These are phyloP conservation scores for Pseudisothecium myosuroides DNA, from an alignment of 225 moss, liverwort and hornwort species.

Conservation along the genomic window DNA sequence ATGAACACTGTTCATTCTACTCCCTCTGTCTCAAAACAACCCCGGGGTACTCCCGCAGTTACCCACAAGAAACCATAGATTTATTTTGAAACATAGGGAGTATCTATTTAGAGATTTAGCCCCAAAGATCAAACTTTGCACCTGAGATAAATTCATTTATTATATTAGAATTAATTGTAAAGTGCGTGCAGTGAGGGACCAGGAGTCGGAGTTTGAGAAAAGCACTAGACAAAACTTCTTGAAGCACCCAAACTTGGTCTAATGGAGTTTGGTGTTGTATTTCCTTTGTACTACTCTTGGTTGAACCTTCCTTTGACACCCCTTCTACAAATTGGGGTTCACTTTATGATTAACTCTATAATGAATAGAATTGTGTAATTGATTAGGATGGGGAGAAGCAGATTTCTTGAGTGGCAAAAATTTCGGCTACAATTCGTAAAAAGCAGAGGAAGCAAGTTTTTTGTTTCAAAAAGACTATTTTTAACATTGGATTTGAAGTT, in stretches of 20 bases:
- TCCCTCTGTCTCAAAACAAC: background rate
- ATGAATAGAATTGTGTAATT: background rate
- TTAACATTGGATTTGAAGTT: background rate
- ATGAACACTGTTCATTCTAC: background rate
- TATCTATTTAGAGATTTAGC: no score
- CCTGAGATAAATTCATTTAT: background rate
- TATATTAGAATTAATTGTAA: no score
- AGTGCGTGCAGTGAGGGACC: no score
- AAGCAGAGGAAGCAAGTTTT: rapidly evolving
- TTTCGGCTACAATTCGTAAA: background rate
- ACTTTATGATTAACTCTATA: no score
- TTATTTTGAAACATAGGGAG: background rate
- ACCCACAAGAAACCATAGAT: rapidly evolving
- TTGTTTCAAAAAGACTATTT: rapidly evolving
- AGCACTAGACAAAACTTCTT: no score
- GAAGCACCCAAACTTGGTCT: no score
- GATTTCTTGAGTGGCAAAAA: rapidly evolving
- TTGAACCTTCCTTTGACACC: no score
- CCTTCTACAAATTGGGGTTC: no score
- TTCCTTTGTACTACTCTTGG: no score
- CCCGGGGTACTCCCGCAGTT: no score
- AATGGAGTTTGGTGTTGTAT: no score
- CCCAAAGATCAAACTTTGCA: background rate
- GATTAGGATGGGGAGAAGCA: background rate
- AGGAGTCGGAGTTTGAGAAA: no score